A percentile compares a stretch with the other conserved stretches of the same genome.
Evolutionary conservation across 495 filamentous ascomycete genomes (phyloP).

Genomic region (Trichoderma orchidacearum): DNA sequence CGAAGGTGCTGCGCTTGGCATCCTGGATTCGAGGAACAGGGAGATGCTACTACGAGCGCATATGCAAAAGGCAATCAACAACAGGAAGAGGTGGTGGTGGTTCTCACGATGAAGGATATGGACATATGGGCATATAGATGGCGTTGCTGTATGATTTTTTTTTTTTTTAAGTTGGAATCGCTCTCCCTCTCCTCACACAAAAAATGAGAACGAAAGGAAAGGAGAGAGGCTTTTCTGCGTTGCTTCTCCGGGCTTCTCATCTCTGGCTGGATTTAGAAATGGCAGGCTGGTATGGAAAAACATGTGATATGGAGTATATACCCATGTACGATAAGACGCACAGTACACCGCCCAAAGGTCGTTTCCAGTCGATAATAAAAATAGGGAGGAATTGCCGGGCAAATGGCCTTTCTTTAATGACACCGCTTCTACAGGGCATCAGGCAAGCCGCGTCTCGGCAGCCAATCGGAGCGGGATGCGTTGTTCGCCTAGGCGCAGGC

Average conservation of each 20-base stretch:
- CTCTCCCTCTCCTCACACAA: not conserved
- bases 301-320: too few species aligned
- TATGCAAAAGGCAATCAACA: conserved; percentile 13
- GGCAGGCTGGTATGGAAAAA: not conserved
- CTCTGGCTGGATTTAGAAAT: not conserved
- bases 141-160: not conserved
- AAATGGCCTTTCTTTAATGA: not conserved
- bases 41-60: conserved; percentile 19
- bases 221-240: not conserved
- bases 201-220: not conserved
- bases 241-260: not conserved
- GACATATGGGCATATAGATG: not conserved
- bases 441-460: not conserved
- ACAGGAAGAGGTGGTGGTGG: conserved; percentile 12
- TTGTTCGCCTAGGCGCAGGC: not conserved
- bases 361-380: too few species aligned
- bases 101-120: not conserved
- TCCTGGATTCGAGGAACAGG: conserved; percentile 19
- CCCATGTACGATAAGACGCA: not conserved
- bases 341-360: not conserved
- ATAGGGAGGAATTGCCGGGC: not conserved
- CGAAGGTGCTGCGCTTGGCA: conserved; percentile 19
- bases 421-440: not conserved
- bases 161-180: not conserved
- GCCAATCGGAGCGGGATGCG: not conserved